Conservation (phyloP, 768 basidiomycete species). For the Lyophyllum shimeji region DNA sequence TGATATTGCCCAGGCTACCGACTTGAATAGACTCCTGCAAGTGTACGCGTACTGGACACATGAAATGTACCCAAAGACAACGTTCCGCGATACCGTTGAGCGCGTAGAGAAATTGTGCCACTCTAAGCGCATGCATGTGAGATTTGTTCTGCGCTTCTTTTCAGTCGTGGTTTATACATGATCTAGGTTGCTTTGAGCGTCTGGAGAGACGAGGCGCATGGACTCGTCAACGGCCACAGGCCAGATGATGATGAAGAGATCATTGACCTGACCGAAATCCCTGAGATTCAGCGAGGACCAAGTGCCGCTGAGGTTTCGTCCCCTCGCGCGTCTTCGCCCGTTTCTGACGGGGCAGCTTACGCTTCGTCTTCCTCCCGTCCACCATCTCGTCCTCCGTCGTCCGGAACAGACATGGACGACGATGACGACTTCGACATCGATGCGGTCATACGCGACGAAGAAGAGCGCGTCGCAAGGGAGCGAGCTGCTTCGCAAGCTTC, state of each 20-base stretch:
- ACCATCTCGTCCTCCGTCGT: constrained; percentile 38
- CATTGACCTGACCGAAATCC: constrained; percentile 25
- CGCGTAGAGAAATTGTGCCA: constrained; percentile 89
- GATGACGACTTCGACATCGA: constrained; percentile 53
- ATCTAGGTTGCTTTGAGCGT: constrained; percentile 66
- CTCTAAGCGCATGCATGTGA: constrained; percentile 81
- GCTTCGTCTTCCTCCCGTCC: constrained; percentile 33
- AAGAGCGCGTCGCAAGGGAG: constrained; percentile 27
- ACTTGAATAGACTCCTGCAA: constrained; percentile 77
- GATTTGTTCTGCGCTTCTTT: neutral
- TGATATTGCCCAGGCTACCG: constrained; percentile 53
- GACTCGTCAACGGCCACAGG: constrained; percentile 24
- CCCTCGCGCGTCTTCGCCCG: constrained; percentile 17
- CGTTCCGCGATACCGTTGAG: constrained; percentile 83
- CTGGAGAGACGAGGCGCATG: constrained; percentile 71
- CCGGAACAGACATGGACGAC: constrained; percentile 37
- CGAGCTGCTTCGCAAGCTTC: constrained; percentile 1
- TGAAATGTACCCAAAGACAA: constrained; percentile 84
- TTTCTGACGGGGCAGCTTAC: constrained; percentile 26
- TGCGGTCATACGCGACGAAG: constrained; percentile 47
- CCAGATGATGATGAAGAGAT: constrained; percentile 17
- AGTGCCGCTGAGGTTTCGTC: constrained; percentile 8
- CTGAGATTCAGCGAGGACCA: constrained; percentile 23
- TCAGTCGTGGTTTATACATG: constrained; percentile 3
- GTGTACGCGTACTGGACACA: constrained; percentile 97